Base-by-base conservation (phyloP, 2,329 filamentous ascomycete species). In the Fusarium oxysporum region DNA sequence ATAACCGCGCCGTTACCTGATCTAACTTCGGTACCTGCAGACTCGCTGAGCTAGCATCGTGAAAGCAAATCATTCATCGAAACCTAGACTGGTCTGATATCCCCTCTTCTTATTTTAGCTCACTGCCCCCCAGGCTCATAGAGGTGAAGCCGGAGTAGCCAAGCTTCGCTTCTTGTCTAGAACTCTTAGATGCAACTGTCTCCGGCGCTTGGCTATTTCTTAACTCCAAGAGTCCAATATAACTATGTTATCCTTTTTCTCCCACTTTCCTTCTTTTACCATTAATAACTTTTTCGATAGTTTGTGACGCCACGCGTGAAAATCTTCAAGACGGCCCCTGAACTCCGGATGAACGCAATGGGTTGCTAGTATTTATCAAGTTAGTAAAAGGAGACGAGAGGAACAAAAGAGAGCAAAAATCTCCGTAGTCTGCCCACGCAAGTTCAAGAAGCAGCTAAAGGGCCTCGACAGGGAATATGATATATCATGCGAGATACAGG, bases 51-150 rank as follows among this genome's bases (percentile, higher is more conserved):
- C 47, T 59, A 66, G 63, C 37, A 66, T 66, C 43, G 64, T 48
- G n/a, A 59, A 61, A 43, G 41, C n/a, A 37, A 62, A 54, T 61
- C 45, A 47, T 40, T 16, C 54, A 68, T 67, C 65, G 62, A 62
- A 33, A 51, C 43, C 68, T 66, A 30, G 38, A 59, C 45, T 59
- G 45, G n/a, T 23, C 44, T 68, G 56, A 32, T 40, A 66, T 38
- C 45, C 62, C 38, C 47, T 54, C 65, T 65, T 65, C 63, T 54
- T 63, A 58, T 43, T 67, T 68, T 68, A 68, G 65, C 47, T 37
- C 30, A 21, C 37, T 67, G 38, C 23, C 30, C 32, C 40, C 47
- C 51, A n/a, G 48, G 38, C 60, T 40, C 28, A 62, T 56, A 43
- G 44, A 43, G 45, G 32, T 32, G 43, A 33, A 45, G 48, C 28